phyloP scores from a whole-genome alignment of 257 asterid genomes.

The Primulina eburnea region DNA sequence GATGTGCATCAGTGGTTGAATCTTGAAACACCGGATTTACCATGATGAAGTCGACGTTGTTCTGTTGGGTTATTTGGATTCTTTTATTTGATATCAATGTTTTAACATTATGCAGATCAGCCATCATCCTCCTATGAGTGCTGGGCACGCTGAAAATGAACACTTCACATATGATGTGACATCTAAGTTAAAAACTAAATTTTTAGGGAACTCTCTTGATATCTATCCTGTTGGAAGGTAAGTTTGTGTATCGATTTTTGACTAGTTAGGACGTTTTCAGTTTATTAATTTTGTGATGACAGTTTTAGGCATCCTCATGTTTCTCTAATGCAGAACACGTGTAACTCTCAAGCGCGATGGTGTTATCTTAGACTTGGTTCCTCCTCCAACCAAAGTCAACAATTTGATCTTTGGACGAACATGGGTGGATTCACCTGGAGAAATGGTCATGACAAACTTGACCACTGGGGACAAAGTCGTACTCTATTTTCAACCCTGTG shows the following conservation, averaged over 20 bases:
- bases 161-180: conserved; percentile 86
- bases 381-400: conserved; percentile 94
- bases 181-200: conserved; percentile 85
- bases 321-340: conserved; percentile 62
- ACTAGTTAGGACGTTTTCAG: conserved; percentile 3
- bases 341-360: conserved; percentile 84
- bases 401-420: conserved; percentile 96
- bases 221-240: conserved; percentile 99
- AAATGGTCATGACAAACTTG: conserved; percentile 85
- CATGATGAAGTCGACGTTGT: conserved; percentile 11
- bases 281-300: conserved; percentile 9
- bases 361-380: conserved; percentile 79
- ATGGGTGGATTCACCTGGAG: conserved; percentile 97
- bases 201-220: conserved; percentile 88
- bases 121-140: conserved; percentile 99
- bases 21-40: conserved; percentile 5
- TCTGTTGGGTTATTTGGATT: conserved; percentile 4
- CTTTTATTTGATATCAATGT: conserved; percentile 10
- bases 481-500: conserved; percentile 95
- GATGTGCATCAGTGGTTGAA: background rate
- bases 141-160: conserved; percentile 94
- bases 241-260: conserved; percentile 14
- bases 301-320: conserved; percentile 1
- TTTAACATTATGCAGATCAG: conserved; percentile 37
- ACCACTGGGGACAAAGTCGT: conserved; percentile 97